Base-by-base conservation (phyloP, 176 grass and related monocot species). In the Themeda triandra region DNA sequence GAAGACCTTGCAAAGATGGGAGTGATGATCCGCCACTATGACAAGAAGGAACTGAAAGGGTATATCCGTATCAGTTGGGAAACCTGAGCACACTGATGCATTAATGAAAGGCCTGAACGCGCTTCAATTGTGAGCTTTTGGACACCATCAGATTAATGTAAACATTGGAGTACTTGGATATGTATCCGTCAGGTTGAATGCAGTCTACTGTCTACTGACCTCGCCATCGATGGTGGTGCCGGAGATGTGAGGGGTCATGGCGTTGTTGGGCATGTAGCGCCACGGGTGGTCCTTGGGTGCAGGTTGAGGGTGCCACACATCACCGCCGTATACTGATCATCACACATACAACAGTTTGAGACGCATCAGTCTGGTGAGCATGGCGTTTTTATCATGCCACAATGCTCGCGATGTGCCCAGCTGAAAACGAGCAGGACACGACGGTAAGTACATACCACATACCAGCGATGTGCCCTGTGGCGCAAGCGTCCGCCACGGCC, bases 1-100 rank as follows among this genome's bases (percentile, higher is more conserved):
- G 97, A 99, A 76, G 92, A 99, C 66, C 93, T 99, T 18, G 93
- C 92, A 2, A 90, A 91, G 86, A 96, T 92, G 90, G 93, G 97
- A 32, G 90, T 99, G 69, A 96, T 99, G 93, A 99, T 96, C 58
- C 97, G 97, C 63, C 92, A 99, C 89, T 99, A 99, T 66, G 86
- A 94, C 76, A 99, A 96, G 28, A 99, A 94, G 87, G 97, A 96
- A 82, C 54, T 99, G 41, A 91, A 85, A 75, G 91, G 97, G 1
- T 99, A 96, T 77, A 92, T 99, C 63, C 93, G 93, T 30, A 84
- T 99, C 97, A 1, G 97, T 96, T 41, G 97, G 97, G 67, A 99
- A 94, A 79, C 93, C 97, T 0, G 93, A 99, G 83, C 97, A 99
- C 66, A 94, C 97, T 23, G 90, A 99, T 86, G 92, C 82, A 51